Evolutionary conservation across 2,329 filamentous ascomycete genomes (phyloP).

Genomic region (Dryadomyces quercivorus): DNA sequence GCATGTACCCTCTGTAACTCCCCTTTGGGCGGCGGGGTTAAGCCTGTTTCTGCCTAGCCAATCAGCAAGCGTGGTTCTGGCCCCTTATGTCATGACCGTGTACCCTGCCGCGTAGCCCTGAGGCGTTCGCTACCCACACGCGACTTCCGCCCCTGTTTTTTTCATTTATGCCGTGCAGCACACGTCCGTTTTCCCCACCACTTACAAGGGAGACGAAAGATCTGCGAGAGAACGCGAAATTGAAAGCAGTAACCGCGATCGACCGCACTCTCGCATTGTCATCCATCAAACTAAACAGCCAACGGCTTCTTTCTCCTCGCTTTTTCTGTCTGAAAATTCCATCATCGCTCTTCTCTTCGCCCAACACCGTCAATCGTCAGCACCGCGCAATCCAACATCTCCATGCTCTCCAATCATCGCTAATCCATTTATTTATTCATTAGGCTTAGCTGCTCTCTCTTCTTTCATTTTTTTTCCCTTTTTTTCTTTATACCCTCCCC

Average conservation of each 20-base stretch:
- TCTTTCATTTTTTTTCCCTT: background rate
- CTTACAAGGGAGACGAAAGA: slow-evolving; percentile 2
- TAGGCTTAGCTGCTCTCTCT: background rate
- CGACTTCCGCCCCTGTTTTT: slow-evolving; percentile 2
- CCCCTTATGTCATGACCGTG: background rate
- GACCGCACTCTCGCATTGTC: slow-evolving; percentile 8
- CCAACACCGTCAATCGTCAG: background rate
- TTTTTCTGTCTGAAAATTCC: background rate
- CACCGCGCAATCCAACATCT: background rate
- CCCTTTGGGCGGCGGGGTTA: slow-evolving; percentile 10
- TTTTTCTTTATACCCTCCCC: background rate
- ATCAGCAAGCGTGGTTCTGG: slow-evolving; percentile 1
- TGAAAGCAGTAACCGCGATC: slow-evolving; percentile 12
- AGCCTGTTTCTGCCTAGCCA: slow-evolving; percentile 1
- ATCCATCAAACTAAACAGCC: slow-evolving; percentile 11
- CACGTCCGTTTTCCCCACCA: slow-evolving; percentile 3
- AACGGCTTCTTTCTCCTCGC: background rate
- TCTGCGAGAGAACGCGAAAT: slow-evolving; percentile 7
- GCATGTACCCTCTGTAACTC: slow-evolving; percentile 4
- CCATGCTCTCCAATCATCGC: background rate
- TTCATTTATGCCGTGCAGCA: background rate
- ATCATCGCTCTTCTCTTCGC: background rate
- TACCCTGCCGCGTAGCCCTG: slow-evolving; percentile 1
- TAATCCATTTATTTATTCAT: background rate
- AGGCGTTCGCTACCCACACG: slow-evolving; percentile 1